phyloP scores from a whole-genome alignment of 306 rosid genomes.

The Acacia crassicarpa region DNA sequence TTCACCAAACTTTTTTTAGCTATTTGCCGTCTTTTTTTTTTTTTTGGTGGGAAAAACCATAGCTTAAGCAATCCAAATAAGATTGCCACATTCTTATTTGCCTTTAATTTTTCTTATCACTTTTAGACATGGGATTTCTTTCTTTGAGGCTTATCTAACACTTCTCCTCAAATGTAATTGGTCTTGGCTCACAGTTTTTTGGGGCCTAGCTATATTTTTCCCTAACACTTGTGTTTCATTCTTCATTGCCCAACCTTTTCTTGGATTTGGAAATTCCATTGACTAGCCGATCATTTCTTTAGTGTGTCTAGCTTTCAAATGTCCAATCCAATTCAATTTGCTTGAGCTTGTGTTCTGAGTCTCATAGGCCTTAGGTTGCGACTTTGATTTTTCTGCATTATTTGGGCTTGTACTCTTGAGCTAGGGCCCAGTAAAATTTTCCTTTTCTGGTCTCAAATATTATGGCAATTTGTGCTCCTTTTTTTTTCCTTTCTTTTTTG shows the following conservation, averaged over 20 bases:
- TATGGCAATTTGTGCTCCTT: neutral
- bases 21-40: too few relatives aligned
- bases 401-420: neutral
- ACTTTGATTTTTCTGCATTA: neutral
- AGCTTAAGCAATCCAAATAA: neutral
- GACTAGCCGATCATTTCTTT: neutral
- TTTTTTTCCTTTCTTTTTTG: neutral
- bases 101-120: neutral
- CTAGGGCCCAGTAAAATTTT: neutral
- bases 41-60: too few relatives aligned
- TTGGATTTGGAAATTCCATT: neutral
- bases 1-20: neutral
- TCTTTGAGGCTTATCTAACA: neutral
- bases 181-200: neutral
- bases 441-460: neutral
- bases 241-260: neutral
- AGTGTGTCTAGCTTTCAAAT: neutral
- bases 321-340: neutral
- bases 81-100: neutral
- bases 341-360: neutral
- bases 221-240: neutral
- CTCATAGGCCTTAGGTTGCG: neutral
- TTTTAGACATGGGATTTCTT: neutral
- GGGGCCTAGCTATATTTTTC: neutral
- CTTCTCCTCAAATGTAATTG: neutral